phyloP scores from a whole-genome alignment of 257 asterid species.

The Ehretia macrophylla region DNA sequence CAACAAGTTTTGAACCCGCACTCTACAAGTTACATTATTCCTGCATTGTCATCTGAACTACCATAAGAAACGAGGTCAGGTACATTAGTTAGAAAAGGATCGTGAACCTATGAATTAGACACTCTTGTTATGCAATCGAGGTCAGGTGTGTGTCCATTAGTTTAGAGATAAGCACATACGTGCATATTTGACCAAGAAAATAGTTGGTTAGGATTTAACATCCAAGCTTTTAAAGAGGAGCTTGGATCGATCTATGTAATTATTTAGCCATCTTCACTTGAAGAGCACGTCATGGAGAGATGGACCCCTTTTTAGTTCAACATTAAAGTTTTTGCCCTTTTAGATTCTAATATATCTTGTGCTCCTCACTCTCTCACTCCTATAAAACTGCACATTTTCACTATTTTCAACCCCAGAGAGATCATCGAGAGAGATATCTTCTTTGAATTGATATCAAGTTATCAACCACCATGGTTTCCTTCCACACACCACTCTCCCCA shows the following conservation, averaged over 20 bases:
- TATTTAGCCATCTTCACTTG: slow-evolving; percentile 40
- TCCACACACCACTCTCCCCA: slow-evolving; percentile 33
- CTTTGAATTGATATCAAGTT: slow-evolving; percentile 1
- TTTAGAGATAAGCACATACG: neutral
- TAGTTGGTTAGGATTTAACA: no score
- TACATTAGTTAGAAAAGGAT: neutral
- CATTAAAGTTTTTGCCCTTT: slow-evolving; percentile 43
- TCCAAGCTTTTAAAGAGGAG: no score
- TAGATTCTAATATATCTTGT: slow-evolving; percentile 25
- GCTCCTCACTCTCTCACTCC: slow-evolving; percentile 5
- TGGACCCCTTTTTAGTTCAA: slow-evolving; percentile 33
- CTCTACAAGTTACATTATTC: no score
- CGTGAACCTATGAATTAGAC: slow-evolving; percentile 2
- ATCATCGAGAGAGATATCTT: neutral
- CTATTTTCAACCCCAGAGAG: slow-evolving; percentile 10
- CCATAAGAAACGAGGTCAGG: slow-evolving; percentile 4
- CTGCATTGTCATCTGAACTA: no score
- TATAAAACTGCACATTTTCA: slow-evolving; percentile 28
- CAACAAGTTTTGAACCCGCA: no score
- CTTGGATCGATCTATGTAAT: slow-evolving; percentile 29
- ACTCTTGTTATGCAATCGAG: slow-evolving; percentile 10
- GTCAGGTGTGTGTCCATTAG: neutral
- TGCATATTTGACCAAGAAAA: slow-evolving; percentile 20
- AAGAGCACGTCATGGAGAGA: slow-evolving; percentile 42
- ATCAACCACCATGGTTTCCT: slow-evolving; percentile 36